These are phyloP conservation scores for Durio zibethinus DNA, from an alignment of 345 rosid genomes.

Conservation along the genomic window DNA sequence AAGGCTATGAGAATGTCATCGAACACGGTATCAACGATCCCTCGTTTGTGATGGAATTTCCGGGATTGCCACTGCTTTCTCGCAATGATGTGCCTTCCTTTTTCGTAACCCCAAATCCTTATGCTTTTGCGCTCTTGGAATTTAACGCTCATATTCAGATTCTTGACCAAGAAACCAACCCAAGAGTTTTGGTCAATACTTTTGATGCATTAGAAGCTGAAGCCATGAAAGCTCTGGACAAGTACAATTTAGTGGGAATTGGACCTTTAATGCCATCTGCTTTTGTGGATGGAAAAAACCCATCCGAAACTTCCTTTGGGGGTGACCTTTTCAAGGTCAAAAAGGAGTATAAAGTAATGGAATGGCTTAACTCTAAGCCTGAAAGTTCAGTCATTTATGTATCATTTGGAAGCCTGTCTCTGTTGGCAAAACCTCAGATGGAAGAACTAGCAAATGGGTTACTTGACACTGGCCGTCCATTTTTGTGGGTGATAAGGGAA, in stretches of 20 bases:
- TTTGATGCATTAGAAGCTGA: conserved; percentile 54
- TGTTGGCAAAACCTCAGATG: conserved; percentile 39
- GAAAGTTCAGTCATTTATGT: conserved; percentile 34
- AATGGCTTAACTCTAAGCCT: conserved; percentile 35
- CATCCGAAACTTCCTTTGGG: conserved; percentile 26
- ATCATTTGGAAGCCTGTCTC: conserved; percentile 45
- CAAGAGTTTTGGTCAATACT: conserved; percentile 55
- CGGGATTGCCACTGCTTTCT: conserved; percentile 48
- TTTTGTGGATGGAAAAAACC: conserved; percentile 25
- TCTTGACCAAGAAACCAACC: conserved; percentile 31
- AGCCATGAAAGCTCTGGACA: conserved; percentile 32
- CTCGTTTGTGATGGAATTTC: conserved; percentile 31
- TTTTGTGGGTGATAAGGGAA: conserved; percentile 53
- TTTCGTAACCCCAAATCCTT: conserved; percentile 16
- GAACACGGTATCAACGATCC: conserved; percentile 10
- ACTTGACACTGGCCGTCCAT: conserved; percentile 31
- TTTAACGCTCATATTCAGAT: conserved; percentile 33
- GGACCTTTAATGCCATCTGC: conserved; percentile 57
- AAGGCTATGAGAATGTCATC: conserved; percentile 26
- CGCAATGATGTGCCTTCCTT: conserved; percentile 38
- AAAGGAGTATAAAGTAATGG: conserved; percentile 14
- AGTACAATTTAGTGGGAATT: conserved; percentile 30
- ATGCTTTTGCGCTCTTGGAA: background rate
- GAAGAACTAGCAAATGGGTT: conserved; percentile 44
- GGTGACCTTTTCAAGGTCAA: conserved; percentile 30